Base-by-base conservation (phyloP, 2,329 filamentous ascomycete species). In the Fusarium cicatricum region DNA sequence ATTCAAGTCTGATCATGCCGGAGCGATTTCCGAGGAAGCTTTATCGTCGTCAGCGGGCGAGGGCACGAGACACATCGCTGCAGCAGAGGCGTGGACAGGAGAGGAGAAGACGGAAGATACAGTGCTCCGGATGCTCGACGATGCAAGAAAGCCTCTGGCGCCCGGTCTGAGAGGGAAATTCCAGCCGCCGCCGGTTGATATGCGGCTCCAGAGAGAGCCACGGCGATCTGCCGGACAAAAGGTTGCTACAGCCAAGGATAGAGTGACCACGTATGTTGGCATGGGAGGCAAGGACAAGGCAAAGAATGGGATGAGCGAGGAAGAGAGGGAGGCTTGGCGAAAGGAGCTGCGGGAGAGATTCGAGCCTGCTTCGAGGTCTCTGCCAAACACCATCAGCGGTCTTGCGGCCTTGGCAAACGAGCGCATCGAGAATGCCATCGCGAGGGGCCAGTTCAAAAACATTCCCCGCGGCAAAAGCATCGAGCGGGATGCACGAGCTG, bases 351-450 rank as follows among this genome's bases (percentile, higher is more conserved):
- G 89, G 32, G 92, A 96, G 52, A 84, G 93, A 1, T 97, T 98
- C 66, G 79, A 84, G 14, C 88, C 93, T 0, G 85, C 82, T 2
- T 89, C 87, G 3, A 83, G 92, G 40, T 80, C 86, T 0, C 84
- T 96, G 74, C 91, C 93, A 2, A 89, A 87, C 51, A 87, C 90
- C 0, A 77, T 98, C 2, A 84, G 89, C 29, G 95, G 93, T 0
- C 78, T 99, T 12, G 84, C 89, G 4, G 90, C 90, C 1, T 75
- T 98, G 44, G 95, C 95, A 1, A 97, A 98, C 71, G 89, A 97
- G 75, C 75, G 89, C 17, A 98, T 99, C 56, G 94, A 97, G 72
- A 89, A 97, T 70, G 95, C 95, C 6, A 97, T 98, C 68, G 90
- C 92, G 1, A 81, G 92, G 28, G 95, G 95, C 0, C 90, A 97